Percentiles rank a stretch among this genome's conserved stretches.
phyloP scores from a whole-genome alignment of 176 grass and related monocot genomes.

The Paspalum notatum region DNA sequence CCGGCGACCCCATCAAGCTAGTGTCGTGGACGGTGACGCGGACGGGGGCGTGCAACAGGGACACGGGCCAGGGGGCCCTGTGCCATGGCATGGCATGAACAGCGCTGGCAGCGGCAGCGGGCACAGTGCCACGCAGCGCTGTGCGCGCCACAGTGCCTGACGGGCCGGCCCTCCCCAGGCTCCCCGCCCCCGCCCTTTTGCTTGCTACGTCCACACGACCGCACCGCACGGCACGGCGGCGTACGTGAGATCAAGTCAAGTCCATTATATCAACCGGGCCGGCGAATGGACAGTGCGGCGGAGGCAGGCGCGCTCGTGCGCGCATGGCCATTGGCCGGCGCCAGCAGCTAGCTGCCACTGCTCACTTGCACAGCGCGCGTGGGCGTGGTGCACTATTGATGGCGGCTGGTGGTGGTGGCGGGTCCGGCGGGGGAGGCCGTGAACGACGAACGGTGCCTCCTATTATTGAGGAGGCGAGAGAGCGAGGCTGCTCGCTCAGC shows the following conservation, averaged over 20 bases:
- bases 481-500: neutral
- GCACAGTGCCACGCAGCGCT: neutral
- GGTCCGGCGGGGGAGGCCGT: neutral
- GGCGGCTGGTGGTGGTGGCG: neutral
- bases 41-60: neutral
- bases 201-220: constrained; percentile 18
- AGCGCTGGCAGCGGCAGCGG: neutral
- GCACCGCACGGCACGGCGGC: neutral
- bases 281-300: neutral
- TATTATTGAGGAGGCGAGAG: constrained; percentile 5
- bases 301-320: constrained; percentile 9
- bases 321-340: constrained; percentile 8
- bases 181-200: neutral
- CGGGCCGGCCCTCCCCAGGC: neutral
- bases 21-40: neutral
- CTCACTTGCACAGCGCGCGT: neutral
- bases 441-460: neutral
- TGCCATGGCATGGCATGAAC: constrained; percentile 29
- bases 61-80: neutral
- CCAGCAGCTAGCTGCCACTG: constrained; percentile 25
- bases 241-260: neutral
- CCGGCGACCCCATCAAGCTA: constrained; percentile 12
- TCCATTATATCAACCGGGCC: neutral
- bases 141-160: constrained; percentile 29
- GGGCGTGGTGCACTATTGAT: neutral